phyloP scores from a whole-genome alignment of 1,284 basidiomycete genomes.

The Coniophora puteana region DNA sequence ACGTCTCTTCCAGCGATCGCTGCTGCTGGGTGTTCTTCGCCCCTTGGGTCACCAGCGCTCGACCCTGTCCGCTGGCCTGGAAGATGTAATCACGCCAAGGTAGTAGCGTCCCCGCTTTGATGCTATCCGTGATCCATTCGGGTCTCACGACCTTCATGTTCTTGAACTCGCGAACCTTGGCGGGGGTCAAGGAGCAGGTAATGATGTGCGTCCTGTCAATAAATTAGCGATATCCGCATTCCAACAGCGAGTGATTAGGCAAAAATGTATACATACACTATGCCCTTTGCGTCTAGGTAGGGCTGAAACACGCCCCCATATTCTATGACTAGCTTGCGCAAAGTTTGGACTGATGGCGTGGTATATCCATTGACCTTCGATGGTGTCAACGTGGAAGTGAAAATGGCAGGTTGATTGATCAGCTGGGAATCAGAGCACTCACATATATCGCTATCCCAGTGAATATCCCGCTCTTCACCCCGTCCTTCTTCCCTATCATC shows the following conservation, averaged over 20 bases:
- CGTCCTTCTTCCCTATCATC: slow-evolving; percentile 36
- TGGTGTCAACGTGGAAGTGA: background rate
- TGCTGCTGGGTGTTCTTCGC: slow-evolving; percentile 33
- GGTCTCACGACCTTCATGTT: slow-evolving; percentile 86
- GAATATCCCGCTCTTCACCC: slow-evolving; percentile 55
- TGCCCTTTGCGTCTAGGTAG: slow-evolving; percentile 76
- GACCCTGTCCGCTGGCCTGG: slow-evolving; percentile 39
- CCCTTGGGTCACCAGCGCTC: slow-evolving; percentile 52
- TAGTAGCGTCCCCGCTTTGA: slow-evolving; percentile 60
- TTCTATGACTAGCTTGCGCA: slow-evolving; percentile 76
- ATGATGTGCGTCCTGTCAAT: slow-evolving; percentile 79
- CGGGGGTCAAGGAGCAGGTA: slow-evolving; percentile 85
- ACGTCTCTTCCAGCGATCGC: slow-evolving; percentile 17
- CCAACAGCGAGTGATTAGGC: slow-evolving; percentile 4
- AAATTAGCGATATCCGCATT: slow-evolving; percentile 2
- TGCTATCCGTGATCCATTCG: slow-evolving; percentile 84
- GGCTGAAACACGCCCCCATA: slow-evolving; percentile 85
- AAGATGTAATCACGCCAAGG: slow-evolving; percentile 75
- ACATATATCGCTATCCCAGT: slow-evolving; percentile 79
- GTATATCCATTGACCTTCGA: slow-evolving; percentile 88
- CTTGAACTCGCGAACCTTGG: slow-evolving; percentile 86
- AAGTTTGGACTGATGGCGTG: slow-evolving; percentile 81
- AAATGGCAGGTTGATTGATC: background rate
- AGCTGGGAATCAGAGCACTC: slow-evolving; percentile 21
- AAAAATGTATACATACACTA: slow-evolving; percentile 52